Percentiles rank a stretch among this genome's conserved stretches.
These are phyloP conservation scores for Termitomyces sp. DNA, from an alignment of 768 basidiomycete species.

Conservation along the genomic window DNA sequence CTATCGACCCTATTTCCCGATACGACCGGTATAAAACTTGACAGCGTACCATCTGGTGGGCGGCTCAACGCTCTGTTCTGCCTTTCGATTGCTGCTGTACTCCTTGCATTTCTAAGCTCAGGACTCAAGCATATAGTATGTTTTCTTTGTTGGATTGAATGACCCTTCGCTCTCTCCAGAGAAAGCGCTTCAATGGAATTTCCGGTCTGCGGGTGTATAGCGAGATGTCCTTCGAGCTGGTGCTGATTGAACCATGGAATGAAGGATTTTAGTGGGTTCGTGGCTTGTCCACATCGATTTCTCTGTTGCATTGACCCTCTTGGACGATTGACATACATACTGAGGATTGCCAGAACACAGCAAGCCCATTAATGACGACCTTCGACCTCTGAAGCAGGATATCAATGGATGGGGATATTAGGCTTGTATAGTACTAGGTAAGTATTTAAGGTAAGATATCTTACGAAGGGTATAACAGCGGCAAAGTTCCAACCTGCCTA, in stretches of 20 bases:
- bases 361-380: not conserved
- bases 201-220: slow-evolving; percentile 26
- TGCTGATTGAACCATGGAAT: no score
- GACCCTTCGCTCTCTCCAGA: slow-evolving; percentile 13
- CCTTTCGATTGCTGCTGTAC: not conserved
- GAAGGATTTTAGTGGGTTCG: not conserved
- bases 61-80: not conserved
- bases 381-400: slow-evolving; percentile 5
- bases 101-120: not conserved
- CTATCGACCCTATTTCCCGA: slow-evolving; percentile 28
- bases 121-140: not conserved
- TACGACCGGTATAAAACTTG: slow-evolving; percentile 35
- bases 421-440: slow-evolving; percentile 10
- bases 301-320: not conserved
- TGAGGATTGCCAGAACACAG: not conserved
- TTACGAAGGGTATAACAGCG: slow-evolving; percentile 16
- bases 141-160: not conserved
- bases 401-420: slow-evolving; percentile 2
- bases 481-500: slow-evolving; percentile 12
- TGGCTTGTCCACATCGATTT: no score
- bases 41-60: slow-evolving; percentile 25
- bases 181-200: slow-evolving; percentile 13
- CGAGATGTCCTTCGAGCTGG: not conserved
- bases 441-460: slow-evolving; percentile 14
- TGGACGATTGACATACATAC: not conserved